Base-by-base conservation (phyloP, 305 asterid species). In the Fraxinus floribunda region DNA sequence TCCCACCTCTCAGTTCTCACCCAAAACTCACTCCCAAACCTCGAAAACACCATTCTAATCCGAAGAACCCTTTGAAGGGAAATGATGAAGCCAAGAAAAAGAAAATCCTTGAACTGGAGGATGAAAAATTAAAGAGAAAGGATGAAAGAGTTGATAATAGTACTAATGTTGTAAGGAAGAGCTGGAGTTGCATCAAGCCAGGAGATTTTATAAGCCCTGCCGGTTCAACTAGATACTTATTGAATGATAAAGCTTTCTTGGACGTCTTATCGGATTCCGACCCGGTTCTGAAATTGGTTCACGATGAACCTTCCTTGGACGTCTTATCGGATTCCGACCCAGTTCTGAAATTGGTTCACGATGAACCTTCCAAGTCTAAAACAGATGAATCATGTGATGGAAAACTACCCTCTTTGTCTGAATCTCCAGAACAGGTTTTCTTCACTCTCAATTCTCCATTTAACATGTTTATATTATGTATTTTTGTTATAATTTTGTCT, bases 131-230 rank as follows among this genome's bases (percentile, higher is more conserved):
- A 2, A 72, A 26, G 36, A 20, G 11, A 24, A 26, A 1, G 16
- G 6, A 36, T 77, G 64, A 18, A 49, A 52, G 24, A 3, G 26
- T 38, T 30, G 72, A 44, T 10, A 57, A 20, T 3, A 44, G 39
- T 20, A 5, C 18, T 52, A 66, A 26, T 36, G 44, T 35, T 77
- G 83, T 35, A 24, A 80, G 88, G 66, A 91, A 82, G 80, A 87
- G 87, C 85, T 93, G 97, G 96, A 88, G 91, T 71, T 91, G 95
- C 22, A 89, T 86, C 7, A 87, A 83, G 81, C 92, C 98, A 0
- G 87, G 90, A 55, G 93, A 79, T n/a, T 91, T 92, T 77, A 90
- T 92, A 13, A 96, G 92, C 35, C 97, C 97, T 2, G 91, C 93
- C 4, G 93, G 93, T 3, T 96, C 98, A 1, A 87, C 95, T 0